Conservation (phyloP, 345 rosid species). For the Hirschfeldia incana region DNA sequence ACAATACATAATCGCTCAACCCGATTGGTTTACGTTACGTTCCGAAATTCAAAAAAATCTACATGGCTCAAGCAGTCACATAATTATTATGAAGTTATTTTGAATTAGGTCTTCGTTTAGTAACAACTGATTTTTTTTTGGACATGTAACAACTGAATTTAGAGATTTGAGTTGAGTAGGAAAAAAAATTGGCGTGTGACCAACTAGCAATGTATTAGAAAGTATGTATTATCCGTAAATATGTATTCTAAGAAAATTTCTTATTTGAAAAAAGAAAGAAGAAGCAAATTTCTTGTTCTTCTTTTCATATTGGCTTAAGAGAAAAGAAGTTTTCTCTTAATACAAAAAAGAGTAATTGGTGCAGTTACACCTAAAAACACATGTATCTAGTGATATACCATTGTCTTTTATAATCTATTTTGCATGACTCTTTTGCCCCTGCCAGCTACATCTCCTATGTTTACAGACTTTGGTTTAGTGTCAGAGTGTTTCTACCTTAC, state of each 20-base stretch:
- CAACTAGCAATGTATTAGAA: background rate
- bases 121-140: background rate
- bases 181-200: background rate
- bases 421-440: too few species aligned
- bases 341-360: too few species aligned
- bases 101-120: background rate
- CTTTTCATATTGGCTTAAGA: background rate
- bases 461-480: too few species aligned
- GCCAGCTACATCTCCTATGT: too few species aligned
- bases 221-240: background rate
- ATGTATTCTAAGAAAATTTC: background rate
- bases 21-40: background rate
- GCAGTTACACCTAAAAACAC: too few species aligned
- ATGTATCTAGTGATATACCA: too few species aligned
- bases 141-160: background rate
- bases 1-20: background rate
- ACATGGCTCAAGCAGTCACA: too few species aligned
- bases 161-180: background rate
- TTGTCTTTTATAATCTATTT: too few species aligned
- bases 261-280: too few species aligned
- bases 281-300: background rate
- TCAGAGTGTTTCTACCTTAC: too few species aligned
- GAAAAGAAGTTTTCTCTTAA: background rate
- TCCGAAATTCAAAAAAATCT: background rate
- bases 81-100: background rate